Evolutionary conservation across 2,329 filamentous ascomycete species (phyloP).

Genomic region (Talaromyces amestolkiae): DNA sequence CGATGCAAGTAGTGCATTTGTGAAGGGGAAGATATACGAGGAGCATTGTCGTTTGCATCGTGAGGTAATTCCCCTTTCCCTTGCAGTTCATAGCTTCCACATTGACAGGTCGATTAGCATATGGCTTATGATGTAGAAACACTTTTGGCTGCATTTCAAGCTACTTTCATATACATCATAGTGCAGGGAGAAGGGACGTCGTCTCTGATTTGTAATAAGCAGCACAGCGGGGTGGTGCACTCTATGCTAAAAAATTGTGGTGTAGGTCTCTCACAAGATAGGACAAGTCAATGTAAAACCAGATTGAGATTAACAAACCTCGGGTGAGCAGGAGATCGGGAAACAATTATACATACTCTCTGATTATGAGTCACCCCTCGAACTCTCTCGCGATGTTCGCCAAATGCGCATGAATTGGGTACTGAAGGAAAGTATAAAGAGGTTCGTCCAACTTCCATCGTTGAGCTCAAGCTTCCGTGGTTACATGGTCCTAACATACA

Average conservation of each 20-base stretch:
- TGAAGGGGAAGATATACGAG: not conserved
- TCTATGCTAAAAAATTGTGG: not conserved
- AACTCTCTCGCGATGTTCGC: not conserved
- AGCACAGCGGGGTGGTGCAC: not conserved
- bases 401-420: slow-evolving; percentile 8
- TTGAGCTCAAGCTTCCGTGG: not conserved
- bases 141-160: slow-evolving; percentile 5
- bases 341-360: not conserved
- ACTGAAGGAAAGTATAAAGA: slow-evolving; percentile 1
- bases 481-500: not conserved
- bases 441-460: not conserved
- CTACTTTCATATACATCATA: not conserved
- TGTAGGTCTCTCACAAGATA: not conserved
- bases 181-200: not conserved
- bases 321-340: not conserved
- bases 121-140: slow-evolving; percentile 7
- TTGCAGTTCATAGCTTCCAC: not conserved
- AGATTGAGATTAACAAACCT: not conserved
- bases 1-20: not conserved
- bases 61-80: not conserved
- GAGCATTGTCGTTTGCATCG: slow-evolving; percentile 10
- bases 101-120: not conserved
- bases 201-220: not conserved
- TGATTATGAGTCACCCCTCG: not conserved
- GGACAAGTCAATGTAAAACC: not conserved